These are phyloP conservation scores for Colletotrichum neosansevieriae DNA, from an alignment of 2,329 filamentous ascomycete species.

Conservation along the genomic window DNA sequence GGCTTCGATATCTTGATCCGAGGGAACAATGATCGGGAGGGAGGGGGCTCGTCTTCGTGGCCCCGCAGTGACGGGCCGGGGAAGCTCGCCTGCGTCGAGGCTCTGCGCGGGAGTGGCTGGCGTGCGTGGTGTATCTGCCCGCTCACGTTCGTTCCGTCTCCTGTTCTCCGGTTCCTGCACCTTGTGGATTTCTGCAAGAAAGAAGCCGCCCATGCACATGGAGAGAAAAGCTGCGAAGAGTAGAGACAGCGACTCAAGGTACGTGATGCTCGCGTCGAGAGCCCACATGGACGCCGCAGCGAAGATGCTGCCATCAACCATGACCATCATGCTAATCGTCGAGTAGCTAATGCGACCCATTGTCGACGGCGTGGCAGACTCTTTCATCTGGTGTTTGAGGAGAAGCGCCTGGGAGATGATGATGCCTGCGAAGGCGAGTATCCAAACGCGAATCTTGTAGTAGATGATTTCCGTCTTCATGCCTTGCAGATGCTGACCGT, in stretches of 20 bases:
- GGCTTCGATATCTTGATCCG: conserved; percentile 72
- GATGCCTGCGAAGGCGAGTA: conserved; percentile 67
- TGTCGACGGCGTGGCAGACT: conserved; percentile 76
- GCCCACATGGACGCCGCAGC: conserved; percentile 67
- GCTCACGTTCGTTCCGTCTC: conserved; percentile 53
- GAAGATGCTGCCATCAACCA: conserved; percentile 72
- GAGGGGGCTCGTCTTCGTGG: conserved; percentile 45
- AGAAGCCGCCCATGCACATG: conserved; percentile 68
- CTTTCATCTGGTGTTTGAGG: conserved; percentile 73
- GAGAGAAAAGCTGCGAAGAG: conserved; percentile 65
- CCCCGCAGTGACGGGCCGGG: conserved; percentile 55
- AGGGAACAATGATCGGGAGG: conserved; percentile 70
- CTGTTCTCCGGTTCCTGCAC: conserved; percentile 69
- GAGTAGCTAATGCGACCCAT: conserved; percentile 75
- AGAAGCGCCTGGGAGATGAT: conserved; percentile 72
- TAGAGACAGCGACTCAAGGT: conserved; percentile 68
- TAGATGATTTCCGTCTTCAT: conserved; percentile 72
- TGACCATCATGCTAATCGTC: conserved; percentile 71
- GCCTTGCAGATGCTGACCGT: conserved; percentile 68
- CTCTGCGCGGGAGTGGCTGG: conserved; percentile 44
- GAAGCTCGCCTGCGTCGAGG: conserved; percentile 50
- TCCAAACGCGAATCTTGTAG: conserved; percentile 68
- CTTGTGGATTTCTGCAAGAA: conserved; percentile 70
- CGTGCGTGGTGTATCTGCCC: conserved; percentile 43
- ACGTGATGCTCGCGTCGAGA: conserved; percentile 66